Evolutionary conservation across 2,329 filamentous ascomycete genomes (phyloP).

Genomic region (Fusarium sp.): DNA sequence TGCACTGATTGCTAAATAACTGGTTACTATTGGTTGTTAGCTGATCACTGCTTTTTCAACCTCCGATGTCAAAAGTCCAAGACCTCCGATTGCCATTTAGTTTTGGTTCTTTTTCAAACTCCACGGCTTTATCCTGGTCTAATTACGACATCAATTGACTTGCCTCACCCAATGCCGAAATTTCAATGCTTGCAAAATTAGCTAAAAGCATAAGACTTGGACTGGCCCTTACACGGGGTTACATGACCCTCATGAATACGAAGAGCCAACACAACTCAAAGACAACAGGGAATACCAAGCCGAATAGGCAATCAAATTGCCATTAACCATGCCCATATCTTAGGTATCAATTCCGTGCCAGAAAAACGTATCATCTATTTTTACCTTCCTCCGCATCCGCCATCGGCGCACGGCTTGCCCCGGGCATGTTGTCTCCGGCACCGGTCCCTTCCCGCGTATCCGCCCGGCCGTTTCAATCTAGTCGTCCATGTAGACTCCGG

Average conservation of each 20-base stretch:
- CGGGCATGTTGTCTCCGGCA: constrained; percentile 35
- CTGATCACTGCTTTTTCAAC: constrained; percentile 43
- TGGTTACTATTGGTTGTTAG: constrained; percentile 39
- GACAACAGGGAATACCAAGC: background rate
- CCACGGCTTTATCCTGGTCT: constrained; percentile 25
- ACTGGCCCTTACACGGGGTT: background rate
- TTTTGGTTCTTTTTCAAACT: constrained; percentile 1
- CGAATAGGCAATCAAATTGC: too few species aligned
- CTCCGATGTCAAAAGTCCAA: constrained; percentile 42
- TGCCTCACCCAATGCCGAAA: constrained; percentile 9
- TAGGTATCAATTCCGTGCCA: constrained; percentile 2
- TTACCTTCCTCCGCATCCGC: constrained; percentile 35
- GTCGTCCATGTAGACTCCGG: constrained; percentile 27
- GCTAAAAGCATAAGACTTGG: background rate
- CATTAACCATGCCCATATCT: background rate
- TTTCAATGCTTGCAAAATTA: constrained; percentile 1
- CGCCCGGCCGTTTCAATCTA: constrained; percentile 34
- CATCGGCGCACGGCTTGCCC: constrained; percentile 33
- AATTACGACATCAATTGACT: constrained; percentile 33
- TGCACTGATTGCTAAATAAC: constrained; percentile 49
- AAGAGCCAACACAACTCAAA: background rate
- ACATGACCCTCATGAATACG: background rate
- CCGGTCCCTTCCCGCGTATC: constrained; percentile 41
- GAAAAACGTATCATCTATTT: constrained; percentile 15
- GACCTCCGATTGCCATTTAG: constrained; percentile 24